phyloP scores from a whole-genome alignment of 805 yeast genomes.

The Geotrichum ghanense region DNA sequence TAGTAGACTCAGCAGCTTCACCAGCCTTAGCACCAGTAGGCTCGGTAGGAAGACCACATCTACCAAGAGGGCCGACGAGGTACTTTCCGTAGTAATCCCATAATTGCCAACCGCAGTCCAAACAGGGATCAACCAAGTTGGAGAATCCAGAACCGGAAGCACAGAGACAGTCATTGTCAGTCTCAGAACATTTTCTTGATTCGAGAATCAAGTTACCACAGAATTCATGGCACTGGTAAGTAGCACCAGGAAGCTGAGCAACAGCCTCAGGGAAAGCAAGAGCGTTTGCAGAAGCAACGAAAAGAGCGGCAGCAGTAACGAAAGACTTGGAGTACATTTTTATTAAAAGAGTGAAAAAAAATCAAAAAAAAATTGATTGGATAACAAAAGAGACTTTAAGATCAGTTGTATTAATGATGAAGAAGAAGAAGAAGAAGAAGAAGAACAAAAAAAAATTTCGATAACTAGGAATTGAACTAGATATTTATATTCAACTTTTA shows the following conservation, averaged over 20 bases:
- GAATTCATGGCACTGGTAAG: background rate
- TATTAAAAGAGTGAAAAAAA: too few species aligned
- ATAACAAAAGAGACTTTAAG: too few species aligned
- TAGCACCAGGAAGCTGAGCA: constrained; percentile 2
- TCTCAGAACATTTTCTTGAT: background rate
- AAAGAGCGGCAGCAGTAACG: background rate
- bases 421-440: too few species aligned
- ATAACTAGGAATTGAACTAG: too few species aligned
- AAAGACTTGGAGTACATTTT: constrained; percentile 2
- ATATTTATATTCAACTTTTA: too few species aligned
- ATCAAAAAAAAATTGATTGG: too few species aligned
- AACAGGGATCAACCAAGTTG: background rate
- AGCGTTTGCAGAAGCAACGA: background rate
- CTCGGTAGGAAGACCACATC: constrained; percentile 1
- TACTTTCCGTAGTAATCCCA: constrained; percentile 1
- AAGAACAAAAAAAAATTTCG: too few species aligned
- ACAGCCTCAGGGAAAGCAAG: constrained; percentile 2
- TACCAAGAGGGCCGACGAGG: background rate
- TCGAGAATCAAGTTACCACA: constrained; percentile 2
- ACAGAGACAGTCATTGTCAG: constrained; percentile 1
- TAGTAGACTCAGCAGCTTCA: background rate
- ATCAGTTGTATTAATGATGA: too few species aligned
- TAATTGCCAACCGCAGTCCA: constrained; percentile 1
- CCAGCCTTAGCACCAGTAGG: background rate
- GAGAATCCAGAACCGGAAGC: background rate